A percentile compares a stretch with the other conserved stretches of the same genome.
These are phyloP conservation scores for Deuterostichococcus epilithicus DNA, from an alignment of 139 green algal species.

Conservation along the genomic window DNA sequence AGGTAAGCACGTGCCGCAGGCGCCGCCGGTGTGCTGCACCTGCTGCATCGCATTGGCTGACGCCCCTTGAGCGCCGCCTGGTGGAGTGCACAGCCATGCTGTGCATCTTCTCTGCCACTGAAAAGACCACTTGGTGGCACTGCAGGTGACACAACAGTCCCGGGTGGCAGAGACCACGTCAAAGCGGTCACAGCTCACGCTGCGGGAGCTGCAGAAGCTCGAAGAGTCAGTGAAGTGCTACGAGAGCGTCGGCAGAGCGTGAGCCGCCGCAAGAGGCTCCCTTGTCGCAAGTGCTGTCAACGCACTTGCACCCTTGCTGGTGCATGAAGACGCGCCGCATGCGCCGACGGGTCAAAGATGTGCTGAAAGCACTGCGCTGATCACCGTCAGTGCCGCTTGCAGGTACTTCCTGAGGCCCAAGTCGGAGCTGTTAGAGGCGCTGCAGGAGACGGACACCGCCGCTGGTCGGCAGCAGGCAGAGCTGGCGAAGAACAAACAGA, in stretches of 20 bases:
- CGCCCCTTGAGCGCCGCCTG: neutral
- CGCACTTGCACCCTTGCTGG: neutral
- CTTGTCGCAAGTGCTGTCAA: neutral
- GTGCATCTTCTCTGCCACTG: neutral
- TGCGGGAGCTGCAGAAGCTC: constrained; percentile 11
- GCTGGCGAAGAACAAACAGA: constrained; percentile 5
- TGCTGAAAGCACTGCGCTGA: neutral
- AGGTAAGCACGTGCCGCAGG: neutral
- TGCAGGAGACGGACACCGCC: neutral
- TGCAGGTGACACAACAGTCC: constrained; percentile 9
- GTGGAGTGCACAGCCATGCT: neutral
- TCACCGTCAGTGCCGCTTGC: neutral
- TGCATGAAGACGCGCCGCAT: neutral
- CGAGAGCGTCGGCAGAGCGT: constrained; percentile 20
- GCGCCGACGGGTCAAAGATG: too few relatives aligned
- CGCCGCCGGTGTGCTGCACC: neutral
- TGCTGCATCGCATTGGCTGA: neutral
- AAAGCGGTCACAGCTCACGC: constrained; percentile 5
- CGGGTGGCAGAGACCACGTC: neutral
- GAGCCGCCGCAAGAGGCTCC: neutral
- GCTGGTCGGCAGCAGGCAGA: neutral
- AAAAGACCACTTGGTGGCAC: neutral
- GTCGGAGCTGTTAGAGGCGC: neutral
- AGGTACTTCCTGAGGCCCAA: constrained; percentile 28
- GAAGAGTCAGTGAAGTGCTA: constrained; percentile 13